Conservation (phyloP, 371 early-diverging fungal genomes). For the Sporodiniella umbellata region DNA sequence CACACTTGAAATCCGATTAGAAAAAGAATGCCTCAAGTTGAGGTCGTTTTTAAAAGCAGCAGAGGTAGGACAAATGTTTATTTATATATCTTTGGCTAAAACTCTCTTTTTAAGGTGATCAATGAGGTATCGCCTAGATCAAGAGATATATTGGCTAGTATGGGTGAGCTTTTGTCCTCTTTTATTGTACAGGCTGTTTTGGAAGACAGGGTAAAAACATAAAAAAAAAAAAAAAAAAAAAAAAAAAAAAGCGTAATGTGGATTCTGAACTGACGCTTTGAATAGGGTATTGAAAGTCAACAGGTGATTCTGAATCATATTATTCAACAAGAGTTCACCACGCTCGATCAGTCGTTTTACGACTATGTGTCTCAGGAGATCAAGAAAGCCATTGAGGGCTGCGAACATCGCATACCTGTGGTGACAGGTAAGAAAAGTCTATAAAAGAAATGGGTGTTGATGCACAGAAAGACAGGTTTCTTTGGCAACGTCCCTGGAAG, state of each 20-base stretch:
- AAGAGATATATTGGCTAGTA: slow-evolving; percentile 92
- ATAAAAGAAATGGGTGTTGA: no score
- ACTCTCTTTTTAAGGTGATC: slow-evolving; percentile 63
- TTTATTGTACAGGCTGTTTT: slow-evolving; percentile 81
- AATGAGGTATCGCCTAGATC: slow-evolving; percentile 97
- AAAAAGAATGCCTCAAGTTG: slow-evolving; percentile 75
- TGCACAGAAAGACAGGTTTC: no score
- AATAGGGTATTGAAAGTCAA: slow-evolving; percentile 79
- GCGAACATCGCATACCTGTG: slow-evolving; percentile 73
- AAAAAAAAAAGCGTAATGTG: no score
- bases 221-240: background rate
- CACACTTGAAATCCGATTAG: slow-evolving; percentile 54
- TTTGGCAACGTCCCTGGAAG: slow-evolving; percentile 96
- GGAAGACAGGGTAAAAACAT: slow-evolving; percentile 48
- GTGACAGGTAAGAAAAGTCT: slow-evolving; percentile 71
- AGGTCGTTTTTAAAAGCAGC: slow-evolving; percentile 88
- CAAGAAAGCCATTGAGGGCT: slow-evolving; percentile 55
- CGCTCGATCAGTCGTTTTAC: slow-evolving; percentile 88
- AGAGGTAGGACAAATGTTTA: slow-evolving; percentile 52
- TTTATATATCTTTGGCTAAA: background rate
- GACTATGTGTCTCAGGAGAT: slow-evolving; percentile 76
- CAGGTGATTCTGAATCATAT: slow-evolving; percentile 82
- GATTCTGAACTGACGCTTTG: no score
- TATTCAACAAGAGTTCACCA: slow-evolving; percentile 68
- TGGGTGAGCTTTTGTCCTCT: slow-evolving; percentile 93